Conservation (phyloP, 495 filamentous ascomycete species). For the Aspergillus ostianus region DNA sequence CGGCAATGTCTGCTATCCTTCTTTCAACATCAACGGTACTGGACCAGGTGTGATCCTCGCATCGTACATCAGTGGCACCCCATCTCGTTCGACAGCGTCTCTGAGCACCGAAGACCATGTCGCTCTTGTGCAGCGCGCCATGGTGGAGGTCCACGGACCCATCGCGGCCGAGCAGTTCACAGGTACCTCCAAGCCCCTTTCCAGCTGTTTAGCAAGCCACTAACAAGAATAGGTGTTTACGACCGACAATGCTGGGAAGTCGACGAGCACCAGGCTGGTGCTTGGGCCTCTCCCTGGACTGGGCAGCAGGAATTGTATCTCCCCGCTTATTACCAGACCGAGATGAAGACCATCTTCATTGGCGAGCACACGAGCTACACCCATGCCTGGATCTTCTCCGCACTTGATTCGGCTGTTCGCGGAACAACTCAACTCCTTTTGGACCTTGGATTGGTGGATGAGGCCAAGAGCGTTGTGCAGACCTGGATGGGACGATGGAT, state of each 20-base stretch:
- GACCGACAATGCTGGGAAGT: constrained; percentile 59
- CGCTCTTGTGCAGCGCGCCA: constrained; percentile 52
- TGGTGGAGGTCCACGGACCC: constrained; percentile 60
- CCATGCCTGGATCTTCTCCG: constrained; percentile 71
- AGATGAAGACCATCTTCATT: constrained; percentile 64
- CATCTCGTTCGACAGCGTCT: constrained; percentile 43
- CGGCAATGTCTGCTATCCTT: constrained; percentile 60
- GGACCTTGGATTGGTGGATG: constrained; percentile 66
- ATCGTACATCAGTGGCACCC: constrained; percentile 48
- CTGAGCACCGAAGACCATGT: constrained; percentile 54
- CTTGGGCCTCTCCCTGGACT: constrained; percentile 54
- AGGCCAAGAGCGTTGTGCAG: constrained; percentile 61
- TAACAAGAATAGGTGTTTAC: constrained; percentile 30
- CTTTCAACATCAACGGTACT: constrained; percentile 60
- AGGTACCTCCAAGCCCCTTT: constrained; percentile 25
- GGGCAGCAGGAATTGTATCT: constrained; percentile 66
- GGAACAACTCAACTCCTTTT: constrained; percentile 64
- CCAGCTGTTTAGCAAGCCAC: background rate
- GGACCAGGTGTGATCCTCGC: constrained; percentile 63
- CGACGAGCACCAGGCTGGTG: constrained; percentile 51
- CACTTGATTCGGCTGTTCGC: constrained; percentile 64
- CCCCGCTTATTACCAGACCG: constrained; percentile 67
- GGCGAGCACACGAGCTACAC: constrained; percentile 73
- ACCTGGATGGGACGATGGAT: constrained; percentile 72
- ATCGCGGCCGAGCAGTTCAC: constrained; percentile 56